Base-by-base conservation (phyloP, 495 filamentous ascomycete species). In the Penicillium flavigenum region DNA sequence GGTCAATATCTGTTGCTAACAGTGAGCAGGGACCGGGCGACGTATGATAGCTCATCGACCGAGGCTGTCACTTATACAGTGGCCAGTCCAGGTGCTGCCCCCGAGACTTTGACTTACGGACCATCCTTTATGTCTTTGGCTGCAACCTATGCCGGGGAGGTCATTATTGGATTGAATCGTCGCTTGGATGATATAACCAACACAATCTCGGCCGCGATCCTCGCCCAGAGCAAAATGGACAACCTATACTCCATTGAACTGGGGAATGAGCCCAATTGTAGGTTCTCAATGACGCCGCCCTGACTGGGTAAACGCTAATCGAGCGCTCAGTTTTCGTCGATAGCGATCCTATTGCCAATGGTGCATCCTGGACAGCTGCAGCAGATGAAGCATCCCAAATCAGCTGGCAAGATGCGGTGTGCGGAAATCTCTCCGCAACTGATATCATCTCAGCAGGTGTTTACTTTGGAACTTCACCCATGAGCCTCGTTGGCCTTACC, bases 211-310 rank as follows among this genome's bases (percentile, higher is more conserved):
- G 83, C 84, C 1, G 81, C 83, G 0, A 76, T 71, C 39, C 64
- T 79, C 1, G 80, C 76, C 1, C 72, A 76, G 19, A 58, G 57
- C 0, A 65, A 76, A 27, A 77, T 83, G 44, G 62, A 56, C 9
- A 85, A 83, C 55, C 63, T 86, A 20, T 72, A 81, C 31, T 78
- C 82, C 2, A 80, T 86, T 43, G 84, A 86, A 61, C 69, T 86
- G 2, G 82, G 83, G 1, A 86, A 86, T 50, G 83, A 86, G 53
- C 82, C 83, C 0, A 81, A 85, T 61, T 85, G 83, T 82, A 67
- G 57, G 78, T 58, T 27, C 24, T 11, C 0, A 11, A 44, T 11
- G 1, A 17, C 42, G 16, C 12, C 10, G 3, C 11, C 3, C 10
- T 34, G 31, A 4, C 10, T 14, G 31, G 12, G 10, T 34, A 34